These are phyloP conservation scores for Erodium texanum DNA, from an alignment of 441 rosid species.

Conservation along the genomic window DNA sequence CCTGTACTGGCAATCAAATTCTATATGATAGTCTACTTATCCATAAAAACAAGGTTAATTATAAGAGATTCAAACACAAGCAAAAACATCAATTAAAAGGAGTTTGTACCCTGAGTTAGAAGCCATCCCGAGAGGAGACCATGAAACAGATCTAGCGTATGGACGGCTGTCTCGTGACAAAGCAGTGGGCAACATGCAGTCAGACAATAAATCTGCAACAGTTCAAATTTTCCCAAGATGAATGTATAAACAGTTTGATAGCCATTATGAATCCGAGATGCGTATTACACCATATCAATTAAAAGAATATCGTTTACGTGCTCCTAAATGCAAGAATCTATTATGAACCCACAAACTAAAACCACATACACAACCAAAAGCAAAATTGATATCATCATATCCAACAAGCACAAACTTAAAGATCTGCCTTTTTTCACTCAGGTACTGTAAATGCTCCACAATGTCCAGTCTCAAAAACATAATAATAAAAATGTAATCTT, in stretches of 20 bases:
- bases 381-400: not conserved
- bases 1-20: slow-evolving; percentile 31
- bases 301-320: too few relatives aligned
- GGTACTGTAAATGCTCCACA: not conserved
- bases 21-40: not conserved
- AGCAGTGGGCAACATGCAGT: slow-evolving; percentile 50
- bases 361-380: not conserved
- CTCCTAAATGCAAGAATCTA: not conserved
- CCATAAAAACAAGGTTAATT: not conserved
- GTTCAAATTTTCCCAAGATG: not conserved
- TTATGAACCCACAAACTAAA: not conserved
- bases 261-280: not conserved
- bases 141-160: slow-evolving; percentile 64
- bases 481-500: not conserved
- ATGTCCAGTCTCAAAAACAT: not conserved
- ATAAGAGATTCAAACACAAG: not conserved
- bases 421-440: not conserved
- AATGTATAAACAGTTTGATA: not conserved
- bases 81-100: not conserved
- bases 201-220: slow-evolving; percentile 50
- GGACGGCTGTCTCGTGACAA: slow-evolving; percentile 61
- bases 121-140: slow-evolving; percentile 95
- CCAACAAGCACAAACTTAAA: slow-evolving; percentile 1
- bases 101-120: slow-evolving; percentile 56
- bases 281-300: not conserved